A percentile compares a stretch with the other conserved stretches of the same genome.
Conservation (phyloP, 1,284 basidiomycete genomes). For the Puccinia triticina region DNA sequence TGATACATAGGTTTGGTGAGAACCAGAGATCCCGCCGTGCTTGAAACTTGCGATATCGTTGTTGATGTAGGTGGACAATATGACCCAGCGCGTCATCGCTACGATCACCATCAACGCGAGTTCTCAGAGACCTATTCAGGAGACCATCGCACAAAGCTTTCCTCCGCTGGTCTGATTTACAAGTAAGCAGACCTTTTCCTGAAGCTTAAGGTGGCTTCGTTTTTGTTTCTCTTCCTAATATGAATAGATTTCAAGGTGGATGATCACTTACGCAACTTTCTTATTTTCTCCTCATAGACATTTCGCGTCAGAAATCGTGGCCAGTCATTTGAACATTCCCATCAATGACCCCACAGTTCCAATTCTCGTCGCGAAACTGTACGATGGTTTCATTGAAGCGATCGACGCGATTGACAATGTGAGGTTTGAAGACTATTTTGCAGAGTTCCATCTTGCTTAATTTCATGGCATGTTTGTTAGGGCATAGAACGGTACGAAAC, state of each 20-base stretch:
- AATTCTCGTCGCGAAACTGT: slow-evolving; percentile 83
- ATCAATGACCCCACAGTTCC: slow-evolving; percentile 70
- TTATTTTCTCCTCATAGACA: slow-evolving; percentile 66
- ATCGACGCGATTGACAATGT: slow-evolving; percentile 94
- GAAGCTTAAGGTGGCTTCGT: not conserved
- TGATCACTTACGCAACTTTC: not conserved
- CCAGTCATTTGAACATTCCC: slow-evolving; percentile 67
- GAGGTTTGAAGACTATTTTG: not conserved
- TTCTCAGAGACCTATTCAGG: slow-evolving; percentile 87
- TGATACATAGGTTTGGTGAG: slow-evolving; percentile 70
- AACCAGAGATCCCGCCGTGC: slow-evolving; percentile 75
- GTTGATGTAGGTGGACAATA: slow-evolving; percentile 96
- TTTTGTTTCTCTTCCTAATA: not conserved
- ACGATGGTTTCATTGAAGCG: slow-evolving; percentile 76
- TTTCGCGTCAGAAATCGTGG: slow-evolving; percentile 86
- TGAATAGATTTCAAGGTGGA: not conserved
- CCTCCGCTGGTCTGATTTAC: slow-evolving; percentile 90
- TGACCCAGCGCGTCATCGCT: slow-evolving; percentile 74
- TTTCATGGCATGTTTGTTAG: not conserved
- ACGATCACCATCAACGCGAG: slow-evolving; percentile 95
- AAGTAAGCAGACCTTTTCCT: slow-evolving; percentile 67
- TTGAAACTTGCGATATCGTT: slow-evolving; percentile 89
- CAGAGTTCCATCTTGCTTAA: not conserved
- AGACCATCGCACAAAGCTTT: slow-evolving; percentile 79
- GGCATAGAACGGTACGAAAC: slow-evolving; percentile 73